Conservation (phyloP, 805 yeast genomes). For the Lachancea thermotolerans region DNA sequence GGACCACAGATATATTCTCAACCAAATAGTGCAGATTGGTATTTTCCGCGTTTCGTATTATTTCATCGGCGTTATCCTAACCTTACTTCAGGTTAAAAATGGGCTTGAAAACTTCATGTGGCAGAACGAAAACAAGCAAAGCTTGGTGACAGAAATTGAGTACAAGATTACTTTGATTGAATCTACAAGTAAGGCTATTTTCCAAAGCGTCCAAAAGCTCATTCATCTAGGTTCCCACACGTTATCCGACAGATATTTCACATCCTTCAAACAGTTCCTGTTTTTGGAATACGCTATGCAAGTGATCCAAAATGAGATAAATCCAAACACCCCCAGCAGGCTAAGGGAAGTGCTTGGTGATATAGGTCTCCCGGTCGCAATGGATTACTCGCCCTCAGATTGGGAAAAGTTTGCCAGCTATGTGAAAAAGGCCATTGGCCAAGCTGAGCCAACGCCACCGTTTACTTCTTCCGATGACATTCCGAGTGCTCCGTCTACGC, state of each 20-base stretch:
- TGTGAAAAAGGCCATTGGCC: slow-evolving; percentile 2
- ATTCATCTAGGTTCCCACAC: slow-evolving; percentile 6
- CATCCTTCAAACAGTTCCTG: slow-evolving; percentile 8
- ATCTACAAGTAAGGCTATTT: neutral
- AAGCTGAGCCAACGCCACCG: neutral
- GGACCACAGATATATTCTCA: slow-evolving; percentile 4
- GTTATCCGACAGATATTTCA: slow-evolving; percentile 6
- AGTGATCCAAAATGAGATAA: slow-evolving; percentile 7
- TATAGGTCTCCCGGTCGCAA: neutral
- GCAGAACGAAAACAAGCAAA: slow-evolving; percentile 2
- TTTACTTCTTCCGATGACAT: slow-evolving; percentile 2
- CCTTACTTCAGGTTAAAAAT: slow-evolving; percentile 1
- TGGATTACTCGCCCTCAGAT: slow-evolving; percentile 4
- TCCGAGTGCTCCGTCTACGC: neutral
- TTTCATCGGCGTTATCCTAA: slow-evolving; percentile 3
- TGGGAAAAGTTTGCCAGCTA: slow-evolving; percentile 1
- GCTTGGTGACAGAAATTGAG: slow-evolving; percentile 1
- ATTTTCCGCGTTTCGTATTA: slow-evolving; percentile 7
- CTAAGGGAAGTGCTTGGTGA: slow-evolving; percentile 1
- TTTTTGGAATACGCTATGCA: slow-evolving; percentile 6
- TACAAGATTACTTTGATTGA: slow-evolving; percentile 2
- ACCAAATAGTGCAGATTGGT: slow-evolving; percentile 6
- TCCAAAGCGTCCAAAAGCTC: slow-evolving; percentile 2
- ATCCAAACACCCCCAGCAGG: slow-evolving; percentile 2
- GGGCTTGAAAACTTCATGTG: slow-evolving; percentile 1